Conservation (phyloP, 2,329 filamentous ascomycete species). For the Ampelomyces quisqualis region DNA sequence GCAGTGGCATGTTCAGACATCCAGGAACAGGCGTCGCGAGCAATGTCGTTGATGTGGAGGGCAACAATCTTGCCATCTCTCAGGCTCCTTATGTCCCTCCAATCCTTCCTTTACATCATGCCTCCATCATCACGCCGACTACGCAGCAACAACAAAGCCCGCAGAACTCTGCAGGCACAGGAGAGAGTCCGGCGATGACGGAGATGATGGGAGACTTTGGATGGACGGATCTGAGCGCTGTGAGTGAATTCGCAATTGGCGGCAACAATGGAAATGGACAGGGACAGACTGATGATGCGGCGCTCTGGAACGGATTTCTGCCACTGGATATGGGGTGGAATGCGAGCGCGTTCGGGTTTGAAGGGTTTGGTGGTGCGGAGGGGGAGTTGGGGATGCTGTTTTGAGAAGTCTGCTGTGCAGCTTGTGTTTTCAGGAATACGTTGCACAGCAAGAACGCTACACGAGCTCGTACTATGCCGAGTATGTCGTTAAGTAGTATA, state of each 20-base stretch:
- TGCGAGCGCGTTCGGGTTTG: slow-evolving; percentile 34
- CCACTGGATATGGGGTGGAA: slow-evolving; percentile 43
- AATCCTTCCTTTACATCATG: too few species aligned
- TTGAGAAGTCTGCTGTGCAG: slow-evolving; percentile 5
- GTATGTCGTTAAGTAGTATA: too few species aligned
- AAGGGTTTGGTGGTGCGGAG: slow-evolving; percentile 25
- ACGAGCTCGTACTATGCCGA: too few species aligned
- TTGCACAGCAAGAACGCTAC: too few species aligned
- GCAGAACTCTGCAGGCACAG: slow-evolving; percentile 43
- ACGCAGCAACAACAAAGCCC: slow-evolving; percentile 28
- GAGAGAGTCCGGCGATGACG: slow-evolving; percentile 46
- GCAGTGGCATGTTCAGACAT: slow-evolving; percentile 33
- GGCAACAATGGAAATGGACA: slow-evolving; percentile 17
- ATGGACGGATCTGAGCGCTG: slow-evolving; percentile 52
- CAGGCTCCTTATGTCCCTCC: slow-evolving; percentile 19
- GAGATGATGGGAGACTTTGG: slow-evolving; percentile 53
- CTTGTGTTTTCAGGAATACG: neutral
- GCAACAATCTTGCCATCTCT: slow-evolving; percentile 28
- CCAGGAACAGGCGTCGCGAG: slow-evolving; percentile 35
- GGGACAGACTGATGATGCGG: slow-evolving; percentile 26
- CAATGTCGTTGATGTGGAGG: slow-evolving; percentile 27
- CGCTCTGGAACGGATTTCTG: slow-evolving; percentile 41
- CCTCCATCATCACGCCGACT: too few species aligned
- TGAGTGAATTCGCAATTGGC: slow-evolving; percentile 50
- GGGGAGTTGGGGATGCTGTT: slow-evolving; percentile 36